Conservation (phyloP, 352 stramenopile species). For the Phytopythium sindhum region DNA sequence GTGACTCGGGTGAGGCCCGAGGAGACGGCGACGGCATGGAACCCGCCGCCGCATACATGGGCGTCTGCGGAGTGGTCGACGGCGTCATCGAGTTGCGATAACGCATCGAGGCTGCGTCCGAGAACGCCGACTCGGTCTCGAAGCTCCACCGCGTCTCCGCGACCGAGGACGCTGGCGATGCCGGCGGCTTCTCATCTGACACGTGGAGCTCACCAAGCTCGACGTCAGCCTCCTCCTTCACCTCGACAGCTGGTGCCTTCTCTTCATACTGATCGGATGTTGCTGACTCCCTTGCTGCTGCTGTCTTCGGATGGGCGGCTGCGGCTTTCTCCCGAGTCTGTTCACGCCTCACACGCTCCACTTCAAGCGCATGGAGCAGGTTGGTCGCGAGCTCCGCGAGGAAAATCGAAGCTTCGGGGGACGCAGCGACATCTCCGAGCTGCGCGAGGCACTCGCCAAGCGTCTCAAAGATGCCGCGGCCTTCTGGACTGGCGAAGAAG, state of each 20-base stretch:
- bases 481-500: slow-evolving; percentile 65
- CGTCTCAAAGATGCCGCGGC: slow-evolving; percentile 53
- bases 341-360: slow-evolving; percentile 37
- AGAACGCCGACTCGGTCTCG: slow-evolving; percentile 52
- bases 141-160: slow-evolving; percentile 48
- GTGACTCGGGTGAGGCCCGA: not conserved
- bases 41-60: slow-evolving; percentile 9
- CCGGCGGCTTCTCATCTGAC: slow-evolving; percentile 19
- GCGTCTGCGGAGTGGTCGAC: slow-evolving; percentile 5
- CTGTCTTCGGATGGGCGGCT: not conserved
- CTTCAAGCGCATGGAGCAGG: slow-evolving; percentile 62
- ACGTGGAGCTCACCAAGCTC: slow-evolving; percentile 17
- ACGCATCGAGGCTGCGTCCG: slow-evolving; percentile 24
- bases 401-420: slow-evolving; percentile 71
- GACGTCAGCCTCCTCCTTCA: slow-evolving; percentile 12
- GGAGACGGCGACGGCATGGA: slow-evolving; percentile 13
- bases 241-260: slow-evolving; percentile 8
- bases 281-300: slow-evolving; percentile 2
- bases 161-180: slow-evolving; percentile 36
- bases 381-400: slow-evolving; percentile 73
- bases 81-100: slow-evolving; percentile 8
- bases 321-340: slow-evolving; percentile 10
- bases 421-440: slow-evolving; percentile 55
- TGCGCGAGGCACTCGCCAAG: slow-evolving; percentile 45
- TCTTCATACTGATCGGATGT: not conserved